Evolutionary conservation across 108 stramenopile genomes (phyloP).

Genomic region (Cyclotella baltica): DNA sequence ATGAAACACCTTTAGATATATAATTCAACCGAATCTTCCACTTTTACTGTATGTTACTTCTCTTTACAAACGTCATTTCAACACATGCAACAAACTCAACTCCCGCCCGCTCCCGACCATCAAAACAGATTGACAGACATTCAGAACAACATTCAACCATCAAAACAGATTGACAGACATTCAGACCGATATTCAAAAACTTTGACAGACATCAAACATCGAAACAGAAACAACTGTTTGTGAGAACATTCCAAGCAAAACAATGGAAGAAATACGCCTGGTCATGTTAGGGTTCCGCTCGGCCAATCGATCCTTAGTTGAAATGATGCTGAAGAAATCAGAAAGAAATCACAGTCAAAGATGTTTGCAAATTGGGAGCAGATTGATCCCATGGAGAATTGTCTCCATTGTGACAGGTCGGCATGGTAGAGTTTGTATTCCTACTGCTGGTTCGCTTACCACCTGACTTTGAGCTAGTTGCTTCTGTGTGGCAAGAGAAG

Average conservation of each 20-base stretch:
- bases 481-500: not conserved
- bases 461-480: no score
- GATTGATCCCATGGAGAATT: constrained; percentile 38
- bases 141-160: not conserved
- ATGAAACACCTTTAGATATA: no score
- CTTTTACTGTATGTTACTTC: no score
- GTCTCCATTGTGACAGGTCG: constrained; percentile 41
- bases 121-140: not conserved
- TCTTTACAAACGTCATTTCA: no score
- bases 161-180: not conserved
- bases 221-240: not conserved
- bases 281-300: constrained; percentile 47
- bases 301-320: constrained; percentile 36
- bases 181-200: not conserved
- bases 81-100: no score
- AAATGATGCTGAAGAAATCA: constrained; percentile 42
- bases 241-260: not conserved
- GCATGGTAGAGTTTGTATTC: constrained; percentile 37
- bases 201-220: not conserved
- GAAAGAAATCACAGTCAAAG: not conserved
- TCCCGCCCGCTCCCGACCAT: no score
- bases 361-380: constrained; percentile 19
- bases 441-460: not conserved
- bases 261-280: constrained; percentile 34
- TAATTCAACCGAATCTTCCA: no score